phyloP scores from a whole-genome alignment of 208 protist genomes.

The Trypanosoma congolense region DNA sequence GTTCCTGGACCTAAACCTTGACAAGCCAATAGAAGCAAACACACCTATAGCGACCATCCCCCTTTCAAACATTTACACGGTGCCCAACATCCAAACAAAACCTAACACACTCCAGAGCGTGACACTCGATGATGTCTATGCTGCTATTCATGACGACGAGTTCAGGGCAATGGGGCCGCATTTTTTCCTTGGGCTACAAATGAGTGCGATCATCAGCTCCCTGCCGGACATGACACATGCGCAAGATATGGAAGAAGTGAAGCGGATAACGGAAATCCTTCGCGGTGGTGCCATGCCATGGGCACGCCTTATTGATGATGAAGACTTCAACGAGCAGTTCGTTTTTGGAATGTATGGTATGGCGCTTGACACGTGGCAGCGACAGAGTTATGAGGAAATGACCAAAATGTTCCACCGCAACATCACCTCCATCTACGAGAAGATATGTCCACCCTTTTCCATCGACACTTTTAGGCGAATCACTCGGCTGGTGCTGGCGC shows the following conservation, averaged over 20 bases:
- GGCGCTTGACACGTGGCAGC: slow-evolving; percentile 87
- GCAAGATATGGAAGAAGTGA: slow-evolving; percentile 32
- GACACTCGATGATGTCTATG: slow-evolving; percentile 44
- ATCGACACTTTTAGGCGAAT: slow-evolving; percentile 78
- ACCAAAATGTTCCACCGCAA: slow-evolving; percentile 64
- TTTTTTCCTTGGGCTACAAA: slow-evolving; percentile 80
- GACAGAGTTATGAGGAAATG: slow-evolving; percentile 77
- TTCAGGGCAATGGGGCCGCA: slow-evolving; percentile 84
- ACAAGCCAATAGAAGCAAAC: slow-evolving; percentile 61
- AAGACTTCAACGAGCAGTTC: slow-evolving; percentile 88
- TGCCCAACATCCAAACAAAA: slow-evolving; percentile 62
- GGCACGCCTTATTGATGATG: slow-evolving; percentile 83
- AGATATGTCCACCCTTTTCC: slow-evolving; percentile 54
- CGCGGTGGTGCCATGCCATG: slow-evolving; percentile 64
- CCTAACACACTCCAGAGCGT: slow-evolving; percentile 60
- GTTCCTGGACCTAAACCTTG: slow-evolving; percentile 38
- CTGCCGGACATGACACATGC: slow-evolving; percentile 62
- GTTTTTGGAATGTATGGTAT: slow-evolving; percentile 88
- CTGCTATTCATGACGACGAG: slow-evolving; percentile 63
- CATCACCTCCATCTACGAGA: slow-evolving; percentile 58
- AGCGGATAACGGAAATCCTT: slow-evolving; percentile 33
- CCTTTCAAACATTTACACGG: slow-evolving; percentile 54
- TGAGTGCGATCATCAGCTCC: slow-evolving; percentile 58
- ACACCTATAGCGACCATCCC: slow-evolving; percentile 75
- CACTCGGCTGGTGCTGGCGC: slow-evolving; percentile 73